Conservation (phyloP, 139 green algal genomes). For the Asterochloris erici region DNA sequence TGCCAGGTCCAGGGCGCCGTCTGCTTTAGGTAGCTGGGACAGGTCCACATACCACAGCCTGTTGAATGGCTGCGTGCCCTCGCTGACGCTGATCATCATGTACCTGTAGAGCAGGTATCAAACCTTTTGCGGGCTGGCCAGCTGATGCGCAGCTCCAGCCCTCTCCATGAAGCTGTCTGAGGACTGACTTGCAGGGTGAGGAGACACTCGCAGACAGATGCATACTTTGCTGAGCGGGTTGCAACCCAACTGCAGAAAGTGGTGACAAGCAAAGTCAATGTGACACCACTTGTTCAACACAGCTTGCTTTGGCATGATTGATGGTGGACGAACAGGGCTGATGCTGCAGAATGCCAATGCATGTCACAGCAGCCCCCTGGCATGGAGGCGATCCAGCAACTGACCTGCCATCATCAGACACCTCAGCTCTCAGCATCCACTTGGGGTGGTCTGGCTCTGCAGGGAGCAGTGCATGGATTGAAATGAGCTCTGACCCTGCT, state of each 20-base stretch:
- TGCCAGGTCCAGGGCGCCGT: constrained; percentile 46
- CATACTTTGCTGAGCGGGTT: neutral
- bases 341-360: neutral
- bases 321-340: neutral
- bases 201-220: neutral
- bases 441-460: constrained; percentile 43
- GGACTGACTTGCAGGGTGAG: neutral
- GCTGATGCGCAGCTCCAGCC: neutral
- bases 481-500: neutral
- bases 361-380: neutral
- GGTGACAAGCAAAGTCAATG: too few species aligned
- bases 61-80: constrained; percentile 83
- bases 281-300: neutral
- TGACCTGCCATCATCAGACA: constrained; percentile 81
- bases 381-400: neutral
- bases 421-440: constrained; percentile 67
- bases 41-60: constrained; percentile 68
- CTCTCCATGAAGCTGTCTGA: neutral
- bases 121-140: neutral
- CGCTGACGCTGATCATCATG: constrained; percentile 65
- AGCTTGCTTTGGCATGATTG: neutral
- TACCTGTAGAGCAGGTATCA: constrained; percentile 41
- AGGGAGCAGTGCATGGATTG: neutral
- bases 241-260: too few species aligned
- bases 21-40: constrained; percentile 27